A percentile compares a stretch with the other conserved stretches of the same genome.
phyloP scores from a whole-genome alignment of 495 filamentous ascomycete genomes.

The Neurospora cerealis region DNA sequence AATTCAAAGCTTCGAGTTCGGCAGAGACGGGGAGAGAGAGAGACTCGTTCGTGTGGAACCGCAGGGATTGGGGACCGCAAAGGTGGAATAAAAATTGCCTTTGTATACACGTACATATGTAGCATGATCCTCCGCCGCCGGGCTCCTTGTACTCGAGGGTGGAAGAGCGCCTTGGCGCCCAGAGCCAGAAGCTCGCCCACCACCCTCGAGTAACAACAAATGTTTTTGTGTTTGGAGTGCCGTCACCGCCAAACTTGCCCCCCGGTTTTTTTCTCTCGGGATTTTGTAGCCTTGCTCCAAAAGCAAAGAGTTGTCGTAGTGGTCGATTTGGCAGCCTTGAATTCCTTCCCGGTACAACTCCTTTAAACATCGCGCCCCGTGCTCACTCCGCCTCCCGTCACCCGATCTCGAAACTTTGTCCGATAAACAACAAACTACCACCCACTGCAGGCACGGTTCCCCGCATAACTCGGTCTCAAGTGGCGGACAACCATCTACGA shows the following conservation, averaged over 20 bases:
- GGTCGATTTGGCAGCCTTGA: background rate
- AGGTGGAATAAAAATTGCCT: background rate
- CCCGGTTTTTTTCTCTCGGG: background rate
- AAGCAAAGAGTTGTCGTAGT: background rate
- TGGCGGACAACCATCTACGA: background rate
- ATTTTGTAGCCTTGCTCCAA: background rate
- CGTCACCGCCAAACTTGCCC: background rate
- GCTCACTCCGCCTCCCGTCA: background rate
- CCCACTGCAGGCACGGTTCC: background rate
- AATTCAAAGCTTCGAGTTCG: background rate
- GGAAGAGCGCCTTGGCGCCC: too few relatives aligned
- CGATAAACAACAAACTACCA: background rate
- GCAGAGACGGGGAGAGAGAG: background rate
- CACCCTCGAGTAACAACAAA: background rate
- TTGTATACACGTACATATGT: background rate
- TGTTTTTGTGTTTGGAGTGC: background rate
- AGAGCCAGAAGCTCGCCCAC: too few relatives aligned
- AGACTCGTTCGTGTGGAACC: background rate
- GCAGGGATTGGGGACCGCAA: background rate
- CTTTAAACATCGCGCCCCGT: background rate
- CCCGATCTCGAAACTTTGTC: background rate
- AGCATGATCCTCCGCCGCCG: background rate
- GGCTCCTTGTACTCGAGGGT: too few relatives aligned
- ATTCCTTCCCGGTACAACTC: background rate
- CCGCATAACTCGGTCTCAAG: background rate